Base-by-base conservation (phyloP, 495 filamentous ascomycete species). In the Astrothelium macrocarpum region DNA sequence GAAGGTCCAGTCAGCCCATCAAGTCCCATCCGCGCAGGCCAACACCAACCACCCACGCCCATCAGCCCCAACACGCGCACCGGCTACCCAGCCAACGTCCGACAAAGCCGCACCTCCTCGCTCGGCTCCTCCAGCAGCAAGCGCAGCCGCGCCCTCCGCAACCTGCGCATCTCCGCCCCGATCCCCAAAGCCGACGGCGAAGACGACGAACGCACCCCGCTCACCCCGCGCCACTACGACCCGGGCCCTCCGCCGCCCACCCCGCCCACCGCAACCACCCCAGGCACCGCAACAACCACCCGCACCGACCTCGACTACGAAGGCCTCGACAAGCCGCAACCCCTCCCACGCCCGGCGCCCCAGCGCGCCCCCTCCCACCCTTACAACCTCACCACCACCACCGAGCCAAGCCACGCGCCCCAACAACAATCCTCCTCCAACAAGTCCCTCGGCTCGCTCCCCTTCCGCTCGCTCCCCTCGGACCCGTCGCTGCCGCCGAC, bases 141-240 rank as follows among this genome's bases (percentile, higher is more conserved):
- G 53, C 66, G 66, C 23, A 59, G 70, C 49, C 69, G 70, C 61
- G 77, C 79, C 16, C 69, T 84, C 29, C 79, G 81, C 45, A 82
- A 81, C 58, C 66, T 84, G 49, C 74, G 78, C 53, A 86, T 87
- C 63, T 84, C 83, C 29, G 81, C 82, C 20, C 84, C 84, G 4
- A 68, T 85, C 23, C 66, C 65, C 63, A 76, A 78, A 10, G 67
- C 72, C n/a, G 70, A 75, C 36, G 70, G 75, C 31, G 64, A 64
- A 56, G 61, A 71, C 63, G 82, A 81, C 61, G 78, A 79, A 4
- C 78, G 81, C 56, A 76, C 79, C 3, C 84, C 84, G 9, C 73
- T 87, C 16, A 83, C 80, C 4, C 84, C 84, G 23, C 77, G 83
- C 56, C 70, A 80, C 61, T 85, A 85, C 70, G 80, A 80, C 64